These are phyloP conservation scores for Russula sp. DNA, from an alignment of 768 basidiomycete genomes.

Conservation along the genomic window DNA sequence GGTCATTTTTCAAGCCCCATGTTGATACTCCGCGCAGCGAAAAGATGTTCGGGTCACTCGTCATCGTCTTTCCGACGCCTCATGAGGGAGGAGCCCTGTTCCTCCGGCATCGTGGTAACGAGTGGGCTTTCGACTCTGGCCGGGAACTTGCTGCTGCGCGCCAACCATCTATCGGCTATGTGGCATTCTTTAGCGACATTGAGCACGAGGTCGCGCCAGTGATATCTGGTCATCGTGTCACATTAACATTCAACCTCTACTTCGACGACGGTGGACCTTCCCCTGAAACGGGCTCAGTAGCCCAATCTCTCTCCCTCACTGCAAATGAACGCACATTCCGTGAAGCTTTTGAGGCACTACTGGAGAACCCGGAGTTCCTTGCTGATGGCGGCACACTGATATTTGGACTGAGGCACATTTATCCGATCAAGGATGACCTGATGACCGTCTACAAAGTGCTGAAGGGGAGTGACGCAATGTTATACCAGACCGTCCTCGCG, in stretches of 20 bases:
- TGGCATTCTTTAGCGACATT: slow-evolving; percentile 39
- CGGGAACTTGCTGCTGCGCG: slow-evolving; percentile 18
- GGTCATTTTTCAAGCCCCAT: slow-evolving; percentile 43
- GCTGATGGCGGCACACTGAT: slow-evolving; percentile 35
- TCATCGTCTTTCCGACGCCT: slow-evolving; percentile 40
- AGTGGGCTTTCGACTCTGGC: slow-evolving; percentile 36
- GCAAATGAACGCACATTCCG: slow-evolving; percentile 11
- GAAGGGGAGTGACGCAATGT: slow-evolving; percentile 6
- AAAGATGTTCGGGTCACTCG: slow-evolving; percentile 46
- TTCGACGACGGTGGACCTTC: slow-evolving; percentile 17
- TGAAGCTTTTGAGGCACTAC: slow-evolving; percentile 24
- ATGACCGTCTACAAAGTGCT: not conserved
- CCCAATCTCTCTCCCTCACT: not conserved
- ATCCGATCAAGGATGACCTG: slow-evolving; percentile 25
- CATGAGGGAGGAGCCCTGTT: slow-evolving; percentile 41
- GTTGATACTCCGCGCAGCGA: slow-evolving; percentile 40
- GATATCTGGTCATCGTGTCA: slow-evolving; percentile 34
- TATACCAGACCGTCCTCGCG: not conserved
- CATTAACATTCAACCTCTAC: slow-evolving; percentile 39
- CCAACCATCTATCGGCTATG: slow-evolving; percentile 28
- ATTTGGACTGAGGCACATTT: slow-evolving; percentile 35
- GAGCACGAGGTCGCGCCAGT: slow-evolving; percentile 42
- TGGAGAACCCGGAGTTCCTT: slow-evolving; percentile 31
- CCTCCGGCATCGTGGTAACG: slow-evolving; percentile 30
- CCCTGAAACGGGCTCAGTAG: not conserved